A percentile compares a stretch with the other conserved stretches of the same genome.
phyloP scores from a whole-genome alignment of 805 yeast species.

The Ogataea wickerhamii region DNA sequence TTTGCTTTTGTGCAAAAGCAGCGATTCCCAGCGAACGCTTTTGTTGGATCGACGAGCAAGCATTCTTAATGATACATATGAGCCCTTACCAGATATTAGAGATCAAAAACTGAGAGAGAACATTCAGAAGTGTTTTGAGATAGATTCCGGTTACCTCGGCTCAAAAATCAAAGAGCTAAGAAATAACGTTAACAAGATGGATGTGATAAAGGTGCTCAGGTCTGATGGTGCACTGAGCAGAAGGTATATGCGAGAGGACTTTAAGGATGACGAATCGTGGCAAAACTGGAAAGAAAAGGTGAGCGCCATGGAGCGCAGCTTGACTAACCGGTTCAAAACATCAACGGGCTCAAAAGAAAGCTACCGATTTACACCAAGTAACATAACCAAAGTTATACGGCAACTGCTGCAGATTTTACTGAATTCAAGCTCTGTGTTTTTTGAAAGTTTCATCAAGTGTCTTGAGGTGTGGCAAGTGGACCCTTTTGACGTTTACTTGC shows the following conservation, averaged over 20 bases:
- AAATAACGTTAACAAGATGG: slow-evolving; percentile 10
- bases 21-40: slow-evolving; percentile 13
- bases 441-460: slow-evolving; percentile 26
- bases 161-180: slow-evolving; percentile 11
- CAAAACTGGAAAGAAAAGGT: slow-evolving; percentile 11
- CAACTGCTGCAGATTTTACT: slow-evolving; percentile 16
- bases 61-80: slow-evolving; percentile 9
- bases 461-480: slow-evolving; percentile 32
- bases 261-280: slow-evolving; percentile 11
- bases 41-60: slow-evolving; percentile 11
- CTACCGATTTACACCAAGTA: slow-evolving; percentile 15
- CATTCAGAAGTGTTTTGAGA: slow-evolving; percentile 11
- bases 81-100: slow-evolving; percentile 14
- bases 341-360: not conserved
- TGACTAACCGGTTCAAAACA: slow-evolving; percentile 4
- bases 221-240: slow-evolving; percentile 7
- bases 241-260: slow-evolving; percentile 12
- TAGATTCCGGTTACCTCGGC: slow-evolving; percentile 5
- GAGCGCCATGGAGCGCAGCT: slow-evolving; percentile 1
- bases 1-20: slow-evolving; percentile 15
- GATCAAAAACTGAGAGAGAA: slow-evolving; percentile 7
- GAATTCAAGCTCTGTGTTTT: slow-evolving; percentile 22
- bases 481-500: slow-evolving; percentile 25
- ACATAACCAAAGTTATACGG: slow-evolving; percentile 12
- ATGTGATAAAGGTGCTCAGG: slow-evolving; percentile 9